Base-by-base conservation (phyloP, 257 asterid genomes). In the Paraleonurus japonicus region DNA sequence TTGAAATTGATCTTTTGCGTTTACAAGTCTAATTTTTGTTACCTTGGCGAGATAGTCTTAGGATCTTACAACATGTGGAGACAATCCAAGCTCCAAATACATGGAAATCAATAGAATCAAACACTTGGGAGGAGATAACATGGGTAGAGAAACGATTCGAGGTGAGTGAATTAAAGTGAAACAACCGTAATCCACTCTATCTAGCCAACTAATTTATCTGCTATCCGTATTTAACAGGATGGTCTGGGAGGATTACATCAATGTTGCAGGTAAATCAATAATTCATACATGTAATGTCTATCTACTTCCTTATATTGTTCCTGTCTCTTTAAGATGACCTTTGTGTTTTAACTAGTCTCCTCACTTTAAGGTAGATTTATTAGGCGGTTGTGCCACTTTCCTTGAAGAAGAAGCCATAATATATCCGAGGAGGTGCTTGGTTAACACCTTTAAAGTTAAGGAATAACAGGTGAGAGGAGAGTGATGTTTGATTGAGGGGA, bases 41-140 rank as follows among this genome's bases (percentile, higher is more conserved):
- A 28, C 70, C 10, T 62, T 28, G 64, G 27, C 88, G n/a, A 92
- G 98, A 76, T 81, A 83, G 96, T 79, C 91, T 92, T 75, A 84
- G 99, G 83, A 77, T 92, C 11, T 1, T 95, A 60, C 96, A 92
- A 76, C 97, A 89, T 65, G 98, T 85, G 78, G 95, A 92, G 74
- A 76, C 87, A 61, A 86, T 95, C 75, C 80, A 73, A 76, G 92
- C 78, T 75, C 98, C 97, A 47, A 59, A 50, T 72, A 78, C 89
- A 39, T 89, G 96, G 99, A 79, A 87, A 27, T 65, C 72, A 3
- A 54, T 85, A 53, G 87, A 83, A 67, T 83, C 85, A 28, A 81
- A 82, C 72, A 78, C 85, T 65, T 91, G 96, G 96, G 80, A 68
- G 67, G 95, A 86, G 57, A 77, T 86, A 55, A 33, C 72, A 4